Evolutionary conservation across 2,329 filamentous ascomycete species (phyloP), one percentile per base, ranked within the genome.

Genomic region (Diplodia sapinea): DNA sequence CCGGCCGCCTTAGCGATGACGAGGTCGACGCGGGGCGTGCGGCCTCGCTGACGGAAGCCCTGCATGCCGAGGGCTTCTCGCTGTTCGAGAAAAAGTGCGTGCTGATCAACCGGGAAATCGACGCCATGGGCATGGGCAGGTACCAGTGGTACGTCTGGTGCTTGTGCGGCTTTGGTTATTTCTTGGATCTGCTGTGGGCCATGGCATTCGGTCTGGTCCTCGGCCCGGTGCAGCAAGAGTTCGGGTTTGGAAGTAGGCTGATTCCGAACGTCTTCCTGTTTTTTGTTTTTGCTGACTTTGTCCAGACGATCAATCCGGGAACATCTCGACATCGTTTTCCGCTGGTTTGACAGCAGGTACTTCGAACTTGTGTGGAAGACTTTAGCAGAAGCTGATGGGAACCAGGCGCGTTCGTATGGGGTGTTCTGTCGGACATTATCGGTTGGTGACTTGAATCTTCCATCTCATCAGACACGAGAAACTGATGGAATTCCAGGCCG

Each of bases 111-210:
- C 76, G 76, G 12, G 84, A 86, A 73, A 83, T 86, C 68, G 83
- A 86, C 66, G 70, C 73, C 47, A 82, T 84, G 69, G 84, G 84
- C 49, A 85, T 86, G 82, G 84, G 84, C 3, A 76, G 74, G 65
- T 86, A 86, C 68, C 84, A 86, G 70, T 85, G 82, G 82, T 83
- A 79, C 70, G 77, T 84, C 56, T 86, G 83, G 84, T 71, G 74
- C 3, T 75, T 86, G 0, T 86, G 84, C 69, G 85, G 85, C 43
- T 83, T 86, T 43, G 85, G 85, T 1, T 86, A 86, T 71, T 74
- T 86, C 50, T 78, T 88, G 47, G 86, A 88, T 70, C 74, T 87
- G 29, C 77, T 86, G 56, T 88, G 85, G 84, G 84, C 86, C 3
- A 86, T 87, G 70, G 86, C 83, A 0, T 86, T 88, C 71, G 85